phyloP scores from a whole-genome alignment of 2,329 filamentous ascomycete genomes.

The Lecanosticta acicola region DNA sequence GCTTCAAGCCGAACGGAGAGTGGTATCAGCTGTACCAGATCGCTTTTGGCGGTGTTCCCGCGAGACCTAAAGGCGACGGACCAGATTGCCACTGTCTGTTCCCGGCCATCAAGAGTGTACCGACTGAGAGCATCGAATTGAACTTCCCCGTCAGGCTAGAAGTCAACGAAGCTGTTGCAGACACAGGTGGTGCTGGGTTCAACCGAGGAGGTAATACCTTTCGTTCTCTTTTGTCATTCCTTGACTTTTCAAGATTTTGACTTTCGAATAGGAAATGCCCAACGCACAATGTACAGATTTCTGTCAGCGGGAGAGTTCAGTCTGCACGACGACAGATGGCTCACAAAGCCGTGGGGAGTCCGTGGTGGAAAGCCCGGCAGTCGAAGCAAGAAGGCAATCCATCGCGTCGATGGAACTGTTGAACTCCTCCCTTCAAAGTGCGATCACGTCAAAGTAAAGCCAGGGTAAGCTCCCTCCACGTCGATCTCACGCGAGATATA shows the following conservation, averaged over 20 bases:
- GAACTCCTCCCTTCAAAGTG: constrained; percentile 20
- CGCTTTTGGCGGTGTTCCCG: constrained; percentile 25
- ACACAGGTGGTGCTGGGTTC: constrained; percentile 24
- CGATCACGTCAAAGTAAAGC: constrained; percentile 25
- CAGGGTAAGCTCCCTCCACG: constrained; percentile 9
- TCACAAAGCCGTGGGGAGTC: constrained; percentile 25
- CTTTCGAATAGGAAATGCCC: constrained; percentile 13
- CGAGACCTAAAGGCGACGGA: constrained; percentile 25
- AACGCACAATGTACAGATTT: constrained; percentile 24
- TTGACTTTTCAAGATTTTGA: background rate
- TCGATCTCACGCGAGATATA: background rate
- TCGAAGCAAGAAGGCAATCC: constrained; percentile 21
- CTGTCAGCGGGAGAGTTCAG: constrained; percentile 24
- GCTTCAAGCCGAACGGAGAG: constrained; percentile 40
- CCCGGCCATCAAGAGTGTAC: constrained; percentile 26
- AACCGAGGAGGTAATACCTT: constrained; percentile 20
- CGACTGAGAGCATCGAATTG: constrained; percentile 25
- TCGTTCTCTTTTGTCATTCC: background rate
- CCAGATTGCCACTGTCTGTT: constrained; percentile 26
- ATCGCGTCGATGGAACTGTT: constrained; percentile 14
- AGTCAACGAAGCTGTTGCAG: constrained; percentile 25
- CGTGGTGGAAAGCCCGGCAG: constrained; percentile 24
- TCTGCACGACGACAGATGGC: constrained; percentile 25
- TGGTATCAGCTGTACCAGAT: constrained; percentile 42
- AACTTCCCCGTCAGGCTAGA: constrained; percentile 26